Conservation (phyloP, 2,329 filamentous ascomycete genomes). For the Verruconis gallopava region DNA sequence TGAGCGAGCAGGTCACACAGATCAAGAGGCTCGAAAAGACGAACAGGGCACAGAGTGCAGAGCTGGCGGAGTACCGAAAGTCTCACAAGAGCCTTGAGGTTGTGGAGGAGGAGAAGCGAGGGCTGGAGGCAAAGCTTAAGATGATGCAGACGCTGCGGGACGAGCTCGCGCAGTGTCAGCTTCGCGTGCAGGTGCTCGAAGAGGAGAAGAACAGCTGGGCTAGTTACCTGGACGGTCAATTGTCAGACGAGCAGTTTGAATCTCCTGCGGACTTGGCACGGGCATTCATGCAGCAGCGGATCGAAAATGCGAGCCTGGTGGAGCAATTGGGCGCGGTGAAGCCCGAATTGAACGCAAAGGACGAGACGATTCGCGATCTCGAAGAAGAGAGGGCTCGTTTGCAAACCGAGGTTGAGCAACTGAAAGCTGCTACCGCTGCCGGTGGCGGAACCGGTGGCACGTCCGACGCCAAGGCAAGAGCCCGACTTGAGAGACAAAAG, state of each 20-base stretch:
- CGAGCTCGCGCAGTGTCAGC: constrained; percentile 64
- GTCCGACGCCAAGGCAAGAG: constrained; percentile 44
- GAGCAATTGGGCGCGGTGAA: constrained; percentile 69
- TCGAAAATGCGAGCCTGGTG: constrained; percentile 66
- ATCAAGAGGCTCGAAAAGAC: constrained; percentile 71
- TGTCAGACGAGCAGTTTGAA: constrained; percentile 60
- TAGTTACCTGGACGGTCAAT: constrained; percentile 62
- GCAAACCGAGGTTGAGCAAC: constrained; percentile 55
- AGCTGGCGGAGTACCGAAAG: constrained; percentile 71
- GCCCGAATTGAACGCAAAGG: constrained; percentile 64
- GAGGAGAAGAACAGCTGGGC: constrained; percentile 83
- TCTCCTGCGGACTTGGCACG: constrained; percentile 79
- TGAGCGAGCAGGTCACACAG: constrained; percentile 84
- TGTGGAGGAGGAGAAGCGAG: constrained; percentile 87
- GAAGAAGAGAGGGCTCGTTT: constrained; percentile 57
- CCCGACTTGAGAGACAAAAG: constrained; percentile 75
- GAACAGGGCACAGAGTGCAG: constrained; percentile 65
- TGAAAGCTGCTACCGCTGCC: constrained; percentile 33
- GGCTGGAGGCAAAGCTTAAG: constrained; percentile 63
- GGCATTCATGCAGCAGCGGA: constrained; percentile 68
- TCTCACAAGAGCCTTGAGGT: constrained; percentile 79
- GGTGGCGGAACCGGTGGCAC: constrained; percentile 18
- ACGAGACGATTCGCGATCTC: constrained; percentile 58
- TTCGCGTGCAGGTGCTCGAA: constrained; percentile 76
- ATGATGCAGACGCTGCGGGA: constrained; percentile 60